A percentile compares a stretch with the other conserved stretches of the same genome.
Evolutionary conservation across 495 filamentous ascomycete species (phyloP).

Genomic region (Neurospora discreta): DNA sequence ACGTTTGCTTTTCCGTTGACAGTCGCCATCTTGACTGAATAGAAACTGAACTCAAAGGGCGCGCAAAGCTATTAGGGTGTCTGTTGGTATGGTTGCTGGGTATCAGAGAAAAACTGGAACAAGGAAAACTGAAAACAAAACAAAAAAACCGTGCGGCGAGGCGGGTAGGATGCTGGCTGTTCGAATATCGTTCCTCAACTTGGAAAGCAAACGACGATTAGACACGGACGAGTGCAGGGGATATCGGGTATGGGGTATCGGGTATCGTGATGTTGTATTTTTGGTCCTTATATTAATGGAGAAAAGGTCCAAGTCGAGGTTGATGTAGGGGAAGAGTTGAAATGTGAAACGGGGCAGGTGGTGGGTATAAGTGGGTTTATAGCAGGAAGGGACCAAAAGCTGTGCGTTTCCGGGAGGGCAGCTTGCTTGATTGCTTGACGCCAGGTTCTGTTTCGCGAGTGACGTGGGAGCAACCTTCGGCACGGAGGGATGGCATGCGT

Average conservation of each 20-base stretch:
- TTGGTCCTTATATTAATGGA: neutral
- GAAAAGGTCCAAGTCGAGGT: neutral
- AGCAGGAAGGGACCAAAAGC: neutral
- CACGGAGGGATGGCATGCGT: conserved; percentile 7
- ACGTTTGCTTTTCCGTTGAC: conserved; percentile 28
- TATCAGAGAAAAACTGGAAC: conserved; percentile 5
- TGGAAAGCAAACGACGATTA: neutral
- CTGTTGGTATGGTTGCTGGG: neutral
- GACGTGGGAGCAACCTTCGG: conserved; percentile 1
- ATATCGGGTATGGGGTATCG: neutral
- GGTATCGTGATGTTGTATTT: neutral
- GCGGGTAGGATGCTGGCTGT: neutral
- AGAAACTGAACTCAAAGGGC: neutral
- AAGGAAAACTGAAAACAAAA: neutral
- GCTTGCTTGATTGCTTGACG: neutral
- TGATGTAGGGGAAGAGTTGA: neutral
- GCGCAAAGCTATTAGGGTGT: neutral
- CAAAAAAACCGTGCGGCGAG: neutral
- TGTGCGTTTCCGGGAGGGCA: neutral
- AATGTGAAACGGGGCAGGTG: neutral
- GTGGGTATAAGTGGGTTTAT: conserved; percentile 5
- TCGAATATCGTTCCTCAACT: neutral
- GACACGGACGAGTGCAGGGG: neutral
- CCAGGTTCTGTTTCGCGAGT: neutral
- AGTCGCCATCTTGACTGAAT: conserved; percentile 15